A percentile compares a stretch with the other conserved stretches of the same genome.
These are phyloP conservation scores for Boletus barrowsii DNA, from an alignment of 768 basidiomycete genomes.

Conservation along the genomic window DNA sequence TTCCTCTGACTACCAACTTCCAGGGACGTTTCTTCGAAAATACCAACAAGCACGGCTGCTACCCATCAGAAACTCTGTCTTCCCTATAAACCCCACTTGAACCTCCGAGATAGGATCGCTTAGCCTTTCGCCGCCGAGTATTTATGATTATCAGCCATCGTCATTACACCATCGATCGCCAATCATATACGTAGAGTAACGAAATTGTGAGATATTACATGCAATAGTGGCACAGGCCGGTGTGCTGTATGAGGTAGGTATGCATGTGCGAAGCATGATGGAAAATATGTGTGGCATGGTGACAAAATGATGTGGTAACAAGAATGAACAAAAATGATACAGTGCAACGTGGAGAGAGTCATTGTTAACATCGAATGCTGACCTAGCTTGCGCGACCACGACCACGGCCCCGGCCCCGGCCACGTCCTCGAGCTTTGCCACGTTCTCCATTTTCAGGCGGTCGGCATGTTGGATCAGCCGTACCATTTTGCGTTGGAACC, in stretches of 20 bases:
- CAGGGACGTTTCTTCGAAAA: too few relatives aligned
- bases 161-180: slow-evolving; percentile 18
- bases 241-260: slow-evolving; percentile 18
- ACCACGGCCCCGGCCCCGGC: slow-evolving; percentile 42
- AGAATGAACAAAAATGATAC: slow-evolving; percentile 16
- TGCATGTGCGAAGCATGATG: slow-evolving; percentile 23
- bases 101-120: slow-evolving; percentile 13
- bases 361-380: background rate
- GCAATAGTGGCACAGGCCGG: slow-evolving; percentile 10
- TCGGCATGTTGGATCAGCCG: slow-evolving; percentile 7
- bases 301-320: slow-evolving; percentile 19
- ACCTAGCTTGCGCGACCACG: slow-evolving; percentile 33
- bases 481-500: slow-evolving; percentile 11
- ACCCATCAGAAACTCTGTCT: background rate
- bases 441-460: slow-evolving; percentile 27
- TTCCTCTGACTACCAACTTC: background rate
- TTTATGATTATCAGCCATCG: slow-evolving; percentile 1
- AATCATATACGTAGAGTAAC: slow-evolving; percentile 7
- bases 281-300: slow-evolving; percentile 17
- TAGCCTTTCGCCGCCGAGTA: background rate
- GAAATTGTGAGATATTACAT: slow-evolving; percentile 15
- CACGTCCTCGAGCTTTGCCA: slow-evolving; percentile 38
- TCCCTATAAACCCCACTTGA: slow-evolving; percentile 8
- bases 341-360: slow-evolving; percentile 18
- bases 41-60: too few relatives aligned